Percentiles rank a stretch among this genome's conserved stretches.
Evolutionary conservation across 805 yeast species (phyloP).

Genomic region (Yarrowia bubula): DNA sequence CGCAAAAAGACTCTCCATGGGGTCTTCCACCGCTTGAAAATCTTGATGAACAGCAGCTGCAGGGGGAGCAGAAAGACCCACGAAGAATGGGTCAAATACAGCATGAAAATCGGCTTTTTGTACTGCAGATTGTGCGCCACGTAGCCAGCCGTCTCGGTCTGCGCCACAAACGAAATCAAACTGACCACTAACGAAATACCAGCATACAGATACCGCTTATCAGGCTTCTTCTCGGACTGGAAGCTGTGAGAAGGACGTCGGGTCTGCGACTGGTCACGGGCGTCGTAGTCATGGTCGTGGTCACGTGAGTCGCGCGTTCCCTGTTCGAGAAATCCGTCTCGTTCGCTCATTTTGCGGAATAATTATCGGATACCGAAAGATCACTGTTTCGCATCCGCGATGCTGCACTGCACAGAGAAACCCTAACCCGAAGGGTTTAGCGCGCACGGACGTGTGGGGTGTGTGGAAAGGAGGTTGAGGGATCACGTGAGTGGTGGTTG

Average conservation of each 20-base stretch:
- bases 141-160: slow-evolving; percentile 76
- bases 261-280: neutral
- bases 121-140: slow-evolving; percentile 56
- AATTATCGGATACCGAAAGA: slow-evolving; percentile 5
- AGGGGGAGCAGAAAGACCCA: slow-evolving; percentile 74
- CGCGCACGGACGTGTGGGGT: no score
- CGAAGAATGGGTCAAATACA: slow-evolving; percentile 66
- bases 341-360: neutral
- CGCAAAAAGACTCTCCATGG: slow-evolving; percentile 31
- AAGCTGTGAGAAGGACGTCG: slow-evolving; percentile 10
- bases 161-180: slow-evolving; percentile 63
- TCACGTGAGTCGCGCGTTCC: neutral
- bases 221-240: slow-evolving; percentile 21
- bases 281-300: neutral
- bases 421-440: slow-evolving; percentile 25
- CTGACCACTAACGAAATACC: slow-evolving; percentile 49
- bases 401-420: neutral
- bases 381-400: neutral
- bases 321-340: slow-evolving; percentile 16
- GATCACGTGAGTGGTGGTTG: neutral
- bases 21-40: slow-evolving; percentile 44
- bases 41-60: slow-evolving; percentile 54
- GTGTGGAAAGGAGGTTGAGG: neutral
- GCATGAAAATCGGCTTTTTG: slow-evolving; percentile 65
- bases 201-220: slow-evolving; percentile 46